Evolutionary conservation across 2,329 filamentous ascomycete genomes (phyloP), one percentile per base, ranked within the genome.

Genomic region (Stagonosporopsis chrysanthemi): DNA sequence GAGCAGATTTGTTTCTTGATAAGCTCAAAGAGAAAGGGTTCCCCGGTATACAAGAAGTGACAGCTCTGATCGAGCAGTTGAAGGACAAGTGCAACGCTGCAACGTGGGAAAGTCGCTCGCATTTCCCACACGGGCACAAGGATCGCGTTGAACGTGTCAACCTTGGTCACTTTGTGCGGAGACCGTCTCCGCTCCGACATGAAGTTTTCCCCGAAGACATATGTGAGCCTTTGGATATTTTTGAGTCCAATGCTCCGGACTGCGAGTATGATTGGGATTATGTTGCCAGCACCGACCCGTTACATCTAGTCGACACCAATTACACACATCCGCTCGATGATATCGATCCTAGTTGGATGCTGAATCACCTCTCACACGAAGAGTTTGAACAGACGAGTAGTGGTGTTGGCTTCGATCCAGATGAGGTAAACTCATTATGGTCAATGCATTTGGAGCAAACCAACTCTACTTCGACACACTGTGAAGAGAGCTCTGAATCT

Each of bases 151-250:
- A 42, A 2, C 53, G 63, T 7, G 60, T 66, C 3, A 22, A 36
- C 3, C 40, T 61, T 11, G 57, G 40, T 0, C 1, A 51, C 0
- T 56, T 49, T 8, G 24, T 22, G 23, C 57, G 29, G 12, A 11
- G 6, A 8, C 17, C 35, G 2, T 71, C 71, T 6, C 52, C 56
- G 1, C 47, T 73, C 2, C 36, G 29, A 6, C 35, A 48, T 3
- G 67, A 72, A 47, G 53, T 72, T 9, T 45, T 28, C 1, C 62
- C 60, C 0, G 61, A 69, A 15, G 68, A 73, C 9, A 42, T 72
- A 8, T 42, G 54, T 1, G 45, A 62, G 2, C 29, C 11, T 2
- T 17, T 39, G 4, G n/a, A 29, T 2, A 8, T 47, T 15, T 48
- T 51, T 29, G 26, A 43, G 4, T 52, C 56, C 50, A 26, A 15